Evolutionary conservation across 176 grass and related monocot genomes (phyloP).

Genomic region (Triticum dicoccoides): DNA sequence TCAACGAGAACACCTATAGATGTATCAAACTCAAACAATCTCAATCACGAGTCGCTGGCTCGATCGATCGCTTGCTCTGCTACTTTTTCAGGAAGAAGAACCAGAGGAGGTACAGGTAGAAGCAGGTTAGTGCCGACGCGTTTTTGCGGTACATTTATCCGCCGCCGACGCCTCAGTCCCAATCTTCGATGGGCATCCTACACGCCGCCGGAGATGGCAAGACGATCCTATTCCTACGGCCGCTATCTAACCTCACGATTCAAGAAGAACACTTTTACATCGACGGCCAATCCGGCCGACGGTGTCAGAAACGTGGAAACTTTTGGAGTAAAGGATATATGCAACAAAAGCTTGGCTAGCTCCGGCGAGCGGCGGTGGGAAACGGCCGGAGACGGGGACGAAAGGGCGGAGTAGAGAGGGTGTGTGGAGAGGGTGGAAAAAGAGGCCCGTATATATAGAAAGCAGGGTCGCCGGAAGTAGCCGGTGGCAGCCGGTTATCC

Average conservation of each 20-base stretch:
- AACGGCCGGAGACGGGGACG: neutral
- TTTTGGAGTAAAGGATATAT: neutral
- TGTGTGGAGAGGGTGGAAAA: conserved; percentile 34
- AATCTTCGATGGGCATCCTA: conserved; percentile 32
- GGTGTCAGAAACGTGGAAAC: neutral
- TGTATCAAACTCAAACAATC: neutral
- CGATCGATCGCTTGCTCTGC: conserved; percentile 3
- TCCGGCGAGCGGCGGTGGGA: conserved; percentile 11
- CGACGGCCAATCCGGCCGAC: neutral
- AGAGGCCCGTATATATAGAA: conserved; percentile 51
- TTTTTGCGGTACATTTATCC: conserved; percentile 88
- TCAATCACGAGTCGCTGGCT: neutral
- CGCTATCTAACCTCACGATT: neutral
- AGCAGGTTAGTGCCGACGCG: conserved; percentile 88
- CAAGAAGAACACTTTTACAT: neutral
- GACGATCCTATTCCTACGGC: neutral
- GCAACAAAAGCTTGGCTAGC: neutral
- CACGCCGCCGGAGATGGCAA: neutral
- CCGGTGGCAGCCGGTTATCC: conserved; percentile 61
- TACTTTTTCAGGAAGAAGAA: conserved; percentile 77
- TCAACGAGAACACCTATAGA: neutral
- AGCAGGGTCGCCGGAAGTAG: conserved; percentile 22
- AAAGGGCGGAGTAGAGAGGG: neutral
- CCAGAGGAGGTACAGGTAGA: conserved; percentile 94
- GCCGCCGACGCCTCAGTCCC: conserved; percentile 27